Base-by-base conservation (phyloP, 305 asterid species). In the Ilex paraguariensis region DNA sequence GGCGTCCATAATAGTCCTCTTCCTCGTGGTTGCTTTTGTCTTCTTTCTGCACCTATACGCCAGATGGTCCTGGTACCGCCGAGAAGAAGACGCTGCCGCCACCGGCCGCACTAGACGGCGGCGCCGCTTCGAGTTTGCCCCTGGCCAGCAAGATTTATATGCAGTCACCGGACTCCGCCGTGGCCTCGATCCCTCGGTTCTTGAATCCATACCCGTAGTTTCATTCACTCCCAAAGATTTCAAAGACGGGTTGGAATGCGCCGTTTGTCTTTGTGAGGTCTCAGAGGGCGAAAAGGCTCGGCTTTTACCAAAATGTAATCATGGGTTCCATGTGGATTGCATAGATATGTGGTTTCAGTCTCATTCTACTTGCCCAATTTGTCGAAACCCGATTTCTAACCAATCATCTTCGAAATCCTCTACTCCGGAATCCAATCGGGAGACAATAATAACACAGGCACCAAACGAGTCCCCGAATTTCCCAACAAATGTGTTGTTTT, bases 401-500 rank as follows among this genome's bases (percentile, higher is more conserved):
- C 56, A 8, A 14, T 30, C 64, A 4, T 60, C 63, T 31, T 44
- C 13, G 31, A 70, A 53, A 28, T 52, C 77, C 16, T 59, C n/a
- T 0, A 46, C 40, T 4, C 57, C 63, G 4, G 88, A 73, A 21
- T 55, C 70, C 5, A 11, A 72, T 7, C 31, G 57, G 36, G 79
- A 78, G 67, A 45, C 56, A 3, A 17, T 42, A 14, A 36, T 51
- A 51, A 75, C 85, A 5, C n/a, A 40, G 10, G 21, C 71, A 46
- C 11, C 81, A 6, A 16, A 72, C 0, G 95, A 79, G 77, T 40
- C 75, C 8, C 82, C 66, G 4, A 74, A 71, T 82, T 81, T 91
- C 31, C 98, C 96, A 0, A 87, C 95, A 56, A 88, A 91, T 77
- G 92, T 88, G 62, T 68, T 88, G 77, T 75, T 80, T 68, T 91